A percentile compares a stretch with the other conserved stretches of the same genome.
These are phyloP conservation scores for Tephrocybe sp. DNA, from an alignment of 768 basidiomycete genomes.

Conservation along the genomic window DNA sequence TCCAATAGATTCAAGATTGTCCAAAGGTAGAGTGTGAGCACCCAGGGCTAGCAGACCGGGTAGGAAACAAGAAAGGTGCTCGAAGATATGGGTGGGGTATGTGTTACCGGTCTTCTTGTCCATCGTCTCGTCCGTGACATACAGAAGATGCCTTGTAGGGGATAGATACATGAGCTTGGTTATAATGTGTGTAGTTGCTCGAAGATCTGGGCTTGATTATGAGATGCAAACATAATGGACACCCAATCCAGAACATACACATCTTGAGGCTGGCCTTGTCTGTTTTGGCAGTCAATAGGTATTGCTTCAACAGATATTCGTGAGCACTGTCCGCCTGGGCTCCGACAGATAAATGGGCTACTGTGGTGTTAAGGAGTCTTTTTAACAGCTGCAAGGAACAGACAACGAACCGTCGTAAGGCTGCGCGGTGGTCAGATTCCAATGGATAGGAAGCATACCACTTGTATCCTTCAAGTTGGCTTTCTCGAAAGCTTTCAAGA, in stretches of 20 bases:
- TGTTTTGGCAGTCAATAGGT: conserved; percentile 59
- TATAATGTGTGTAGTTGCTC: conserved; percentile 58
- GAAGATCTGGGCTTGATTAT: conserved; percentile 62
- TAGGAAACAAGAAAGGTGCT: conserved; percentile 77
- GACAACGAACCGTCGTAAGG: conserved; percentile 48
- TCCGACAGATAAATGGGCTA: conserved; percentile 57
- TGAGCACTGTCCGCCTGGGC: conserved; percentile 71
- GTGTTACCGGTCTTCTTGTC: conserved; percentile 24
- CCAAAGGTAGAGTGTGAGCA: conserved; percentile 56
- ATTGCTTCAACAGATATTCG: conserved; percentile 76
- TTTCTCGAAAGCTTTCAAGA: conserved; percentile 46
- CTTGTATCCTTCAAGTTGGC: conserved; percentile 44
- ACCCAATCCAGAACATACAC: conserved; percentile 43
- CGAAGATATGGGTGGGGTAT: conserved; percentile 50
- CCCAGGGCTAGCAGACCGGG: conserved; percentile 75
- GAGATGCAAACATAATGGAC: too few species aligned
- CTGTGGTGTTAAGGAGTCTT: background rate
- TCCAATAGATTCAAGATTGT: conserved; percentile 46
- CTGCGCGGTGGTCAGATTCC: conserved; percentile 48
- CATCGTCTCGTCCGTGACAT: conserved; percentile 54
- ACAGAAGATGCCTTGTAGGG: conserved; percentile 61
- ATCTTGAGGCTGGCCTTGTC: conserved; percentile 61
- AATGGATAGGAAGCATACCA: conserved; percentile 64
- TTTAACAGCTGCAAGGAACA: background rate
- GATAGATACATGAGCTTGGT: conserved; percentile 66